Conservation (phyloP, 192 early-diverging fungal genomes). For the Backusella luteola region DNA sequence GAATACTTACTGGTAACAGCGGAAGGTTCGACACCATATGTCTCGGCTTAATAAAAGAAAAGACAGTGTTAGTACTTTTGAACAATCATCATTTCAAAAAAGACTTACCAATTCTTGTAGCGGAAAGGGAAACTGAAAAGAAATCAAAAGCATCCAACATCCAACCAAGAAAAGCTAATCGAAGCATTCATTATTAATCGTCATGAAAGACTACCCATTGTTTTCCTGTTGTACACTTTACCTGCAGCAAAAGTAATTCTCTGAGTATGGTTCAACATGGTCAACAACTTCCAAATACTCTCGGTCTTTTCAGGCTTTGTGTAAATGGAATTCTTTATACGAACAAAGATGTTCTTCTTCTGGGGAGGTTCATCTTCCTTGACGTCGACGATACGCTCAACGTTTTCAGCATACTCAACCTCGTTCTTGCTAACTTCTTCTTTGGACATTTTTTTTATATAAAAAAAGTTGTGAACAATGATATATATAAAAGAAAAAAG, state of each 20-base stretch:
- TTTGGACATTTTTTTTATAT: not conserved
- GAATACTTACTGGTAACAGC: constrained; percentile 46
- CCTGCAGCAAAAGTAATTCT: constrained; percentile 32
- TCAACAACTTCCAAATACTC: constrained; percentile 28
- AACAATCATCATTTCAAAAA: not conserved
- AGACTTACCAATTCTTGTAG: constrained; percentile 46
- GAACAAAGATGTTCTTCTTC: not conserved
- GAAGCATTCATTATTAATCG: not conserved
- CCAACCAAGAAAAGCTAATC: constrained; percentile 65
- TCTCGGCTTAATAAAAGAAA: constrained; percentile 34
- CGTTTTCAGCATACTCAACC: not conserved
- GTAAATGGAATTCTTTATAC: constrained; percentile 16
- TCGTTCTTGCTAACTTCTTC: not conserved
- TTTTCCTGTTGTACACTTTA: not conserved
- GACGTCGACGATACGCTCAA: not conserved
- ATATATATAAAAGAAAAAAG: not conserved
- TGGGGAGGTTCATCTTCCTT: not conserved
- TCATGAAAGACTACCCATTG: not conserved
- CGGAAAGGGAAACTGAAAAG: constrained; percentile 58
- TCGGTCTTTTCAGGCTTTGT: constrained; percentile 27
- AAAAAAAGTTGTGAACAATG: not conserved
- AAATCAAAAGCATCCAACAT: constrained; percentile 72
- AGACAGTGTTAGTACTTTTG: not conserved
- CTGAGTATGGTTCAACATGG: constrained; percentile 21
- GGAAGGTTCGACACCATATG: constrained; percentile 54